These are phyloP conservation scores for Leishmania braziliensis DNA, from an alignment of 208 protist species.

Conservation along the genomic window DNA sequence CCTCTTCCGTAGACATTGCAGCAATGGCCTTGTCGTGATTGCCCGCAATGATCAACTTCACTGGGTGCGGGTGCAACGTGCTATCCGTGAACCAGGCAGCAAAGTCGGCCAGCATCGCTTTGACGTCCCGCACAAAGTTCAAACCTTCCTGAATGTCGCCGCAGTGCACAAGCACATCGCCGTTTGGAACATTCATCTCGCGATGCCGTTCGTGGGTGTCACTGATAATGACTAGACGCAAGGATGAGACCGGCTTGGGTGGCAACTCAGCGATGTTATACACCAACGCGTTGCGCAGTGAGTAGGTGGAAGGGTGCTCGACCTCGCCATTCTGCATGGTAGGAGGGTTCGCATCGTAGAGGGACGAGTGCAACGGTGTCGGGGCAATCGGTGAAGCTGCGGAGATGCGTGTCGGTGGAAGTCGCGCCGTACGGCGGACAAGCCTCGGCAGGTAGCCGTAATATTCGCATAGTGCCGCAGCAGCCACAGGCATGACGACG, in stretches of 20 bases:
- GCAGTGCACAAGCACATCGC: slow-evolving; percentile 73
- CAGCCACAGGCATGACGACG: not conserved
- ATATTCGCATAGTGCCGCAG: slow-evolving; percentile 38
- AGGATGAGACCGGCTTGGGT: slow-evolving; percentile 25
- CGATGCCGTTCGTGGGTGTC: slow-evolving; percentile 73
- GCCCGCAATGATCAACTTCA: slow-evolving; percentile 87
- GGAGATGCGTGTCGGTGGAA: slow-evolving; percentile 3
- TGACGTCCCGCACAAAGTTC: slow-evolving; percentile 16
- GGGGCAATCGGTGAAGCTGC: not conserved
- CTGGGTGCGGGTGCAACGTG: slow-evolving; percentile 60
- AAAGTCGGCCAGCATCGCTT: slow-evolving; percentile 51
- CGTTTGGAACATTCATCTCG: slow-evolving; percentile 48
- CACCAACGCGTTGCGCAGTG: slow-evolving; percentile 22
- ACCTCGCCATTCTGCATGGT: not conserved
- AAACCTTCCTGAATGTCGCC: slow-evolving; percentile 68
- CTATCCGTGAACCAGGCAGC: slow-evolving; percentile 54
- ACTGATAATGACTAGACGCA: slow-evolving; percentile 72
- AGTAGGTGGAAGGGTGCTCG: slow-evolving; percentile 16
- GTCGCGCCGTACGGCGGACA: slow-evolving; percentile 11
- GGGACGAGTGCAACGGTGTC: not conserved
- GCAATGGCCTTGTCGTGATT: slow-evolving; percentile 77
- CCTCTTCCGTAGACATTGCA: slow-evolving; percentile 24
- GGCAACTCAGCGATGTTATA: slow-evolving; percentile 25
- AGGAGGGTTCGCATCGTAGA: not conserved
- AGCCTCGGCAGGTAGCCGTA: slow-evolving; percentile 44